A percentile compares a stretch with the other conserved stretches of the same genome.
phyloP scores from a whole-genome alignment of 768 basidiomycete genomes.

The Boletus tomentosulus region DNA sequence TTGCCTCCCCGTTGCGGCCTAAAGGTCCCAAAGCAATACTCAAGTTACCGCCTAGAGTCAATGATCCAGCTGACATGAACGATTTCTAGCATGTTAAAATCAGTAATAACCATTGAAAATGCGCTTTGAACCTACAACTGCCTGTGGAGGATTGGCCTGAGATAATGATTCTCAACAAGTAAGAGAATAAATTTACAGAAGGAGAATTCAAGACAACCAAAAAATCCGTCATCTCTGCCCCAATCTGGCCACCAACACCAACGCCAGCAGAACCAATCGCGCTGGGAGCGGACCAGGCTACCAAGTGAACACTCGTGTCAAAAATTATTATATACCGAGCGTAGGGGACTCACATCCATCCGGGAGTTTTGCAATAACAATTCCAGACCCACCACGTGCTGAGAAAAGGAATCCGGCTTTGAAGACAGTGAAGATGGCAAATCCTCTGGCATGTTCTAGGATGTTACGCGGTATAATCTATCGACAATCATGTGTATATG shows the following conservation, averaged over 20 bases:
- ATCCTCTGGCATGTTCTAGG: constrained; percentile 61
- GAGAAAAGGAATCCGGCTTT: constrained; percentile 68
- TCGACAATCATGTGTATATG: neutral
- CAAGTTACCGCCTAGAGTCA: constrained; percentile 89
- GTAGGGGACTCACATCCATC: constrained; percentile 65
- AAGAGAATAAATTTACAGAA: constrained; percentile 45
- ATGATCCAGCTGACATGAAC: constrained; percentile 92
- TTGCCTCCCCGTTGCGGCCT: constrained; percentile 90
- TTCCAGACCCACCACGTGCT: constrained; percentile 76
- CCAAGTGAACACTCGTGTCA: constrained; percentile 42
- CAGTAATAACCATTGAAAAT: neutral
- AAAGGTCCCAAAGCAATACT: constrained; percentile 88
- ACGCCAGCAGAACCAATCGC: constrained; percentile 92
- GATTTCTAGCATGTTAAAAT: constrained; percentile 46
- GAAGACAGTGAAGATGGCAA: constrained; percentile 88
- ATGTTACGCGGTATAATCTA: constrained; percentile 55
- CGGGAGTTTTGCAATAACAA: constrained; percentile 81
- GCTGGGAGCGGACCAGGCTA: constrained; percentile 91
- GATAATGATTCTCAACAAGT: constrained; percentile 3
- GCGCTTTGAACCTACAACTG: constrained; percentile 47
- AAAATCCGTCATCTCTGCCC: constrained; percentile 89
- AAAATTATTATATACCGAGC: neutral
- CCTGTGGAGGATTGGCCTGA: constrained; percentile 34
- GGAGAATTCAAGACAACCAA: constrained; percentile 82
- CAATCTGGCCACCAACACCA: constrained; percentile 80